Evolutionary conservation across 202 grass and related monocot species (phyloP).

Genomic region (Digitaria exilis): DNA sequence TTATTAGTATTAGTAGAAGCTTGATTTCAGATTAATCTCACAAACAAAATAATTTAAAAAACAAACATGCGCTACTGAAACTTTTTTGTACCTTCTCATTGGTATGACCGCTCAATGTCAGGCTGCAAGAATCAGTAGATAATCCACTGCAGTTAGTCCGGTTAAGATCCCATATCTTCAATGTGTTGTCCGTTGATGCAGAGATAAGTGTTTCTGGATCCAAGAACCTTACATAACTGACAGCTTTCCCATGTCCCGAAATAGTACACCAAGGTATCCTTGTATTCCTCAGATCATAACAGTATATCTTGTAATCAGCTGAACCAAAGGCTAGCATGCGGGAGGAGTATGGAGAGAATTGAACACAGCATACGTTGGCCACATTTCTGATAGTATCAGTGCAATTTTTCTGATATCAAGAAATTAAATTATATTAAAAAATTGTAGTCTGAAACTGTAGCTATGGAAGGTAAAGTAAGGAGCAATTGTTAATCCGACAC

Average conservation of each 20-base stretch:
- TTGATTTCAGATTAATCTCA: slow-evolving; percentile 11
- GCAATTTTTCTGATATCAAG: slow-evolving; percentile 66
- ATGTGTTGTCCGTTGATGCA: slow-evolving; percentile 94
- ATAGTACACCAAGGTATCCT: slow-evolving; percentile 97
- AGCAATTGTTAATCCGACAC: not conserved
- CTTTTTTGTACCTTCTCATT: slow-evolving; percentile 77
- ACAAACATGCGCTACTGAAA: not conserved
- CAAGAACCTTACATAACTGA: slow-evolving; percentile 92
- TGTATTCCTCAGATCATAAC: slow-evolving; percentile 96
- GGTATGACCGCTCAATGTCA: slow-evolving; percentile 82
- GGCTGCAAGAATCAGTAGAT: slow-evolving; percentile 65
- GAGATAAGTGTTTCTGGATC: slow-evolving; percentile 82
- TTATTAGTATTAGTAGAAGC: slow-evolving; percentile 33
- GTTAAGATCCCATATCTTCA: slow-evolving; percentile 98
- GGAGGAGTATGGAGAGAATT: slow-evolving; percentile 89
- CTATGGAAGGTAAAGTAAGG: slow-evolving; percentile 2
- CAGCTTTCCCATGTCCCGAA: slow-evolving; percentile 88
- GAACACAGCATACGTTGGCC: slow-evolving; percentile 94
- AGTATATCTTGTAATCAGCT: slow-evolving; percentile 91
- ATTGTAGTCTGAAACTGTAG: slow-evolving; percentile 9
- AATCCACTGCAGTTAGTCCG: slow-evolving; percentile 64
- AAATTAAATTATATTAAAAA: slow-evolving; percentile 28
- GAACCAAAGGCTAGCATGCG: slow-evolving; percentile 86
- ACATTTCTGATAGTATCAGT: slow-evolving; percentile 80
- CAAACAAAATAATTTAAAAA: slow-evolving; percentile 18